A percentile compares a stretch with the other conserved stretches of the same genome.
These are phyloP conservation scores for Aspergillaceae sp. DNA, from an alignment of 2,329 filamentous ascomycete species.

Conservation along the genomic window DNA sequence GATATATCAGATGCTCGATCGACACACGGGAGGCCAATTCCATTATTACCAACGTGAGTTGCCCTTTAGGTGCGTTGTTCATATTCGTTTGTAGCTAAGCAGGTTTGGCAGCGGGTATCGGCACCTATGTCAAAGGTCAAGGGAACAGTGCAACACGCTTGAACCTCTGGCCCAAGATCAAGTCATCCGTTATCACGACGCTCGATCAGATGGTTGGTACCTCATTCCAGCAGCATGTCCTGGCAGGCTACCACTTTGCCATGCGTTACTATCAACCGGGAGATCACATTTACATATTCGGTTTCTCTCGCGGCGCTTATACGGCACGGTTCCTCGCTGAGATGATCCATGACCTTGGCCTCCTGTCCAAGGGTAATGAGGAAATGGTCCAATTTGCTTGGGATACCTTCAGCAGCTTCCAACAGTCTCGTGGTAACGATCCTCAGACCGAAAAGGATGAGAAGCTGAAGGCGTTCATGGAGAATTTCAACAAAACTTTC, in stretches of 20 bases:
- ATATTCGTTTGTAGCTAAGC: not conserved
- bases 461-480: slow-evolving; percentile 22
- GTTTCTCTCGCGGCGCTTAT: slow-evolving; percentile 47
- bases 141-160: not conserved
- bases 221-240: slow-evolving; percentile 44
- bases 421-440: slow-evolving; percentile 23
- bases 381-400: slow-evolving; percentile 48
- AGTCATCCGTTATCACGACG: slow-evolving; percentile 1
- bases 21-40: slow-evolving; percentile 1
- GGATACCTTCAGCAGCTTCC: slow-evolving; percentile 21
- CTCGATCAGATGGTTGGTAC: slow-evolving; percentile 4
- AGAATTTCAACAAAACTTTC: slow-evolving; percentile 43
- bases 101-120: not conserved
- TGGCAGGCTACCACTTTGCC: slow-evolving; percentile 46
- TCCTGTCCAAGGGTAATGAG: slow-evolving; percentile 46
- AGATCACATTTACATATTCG: slow-evolving; percentile 48
- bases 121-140: not conserved
- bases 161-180: slow-evolving; percentile 1
- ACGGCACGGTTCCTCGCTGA: slow-evolving; percentile 47
- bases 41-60: slow-evolving; percentile 3
- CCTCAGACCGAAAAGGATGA: slow-evolving; percentile 7
- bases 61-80: not conserved
- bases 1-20: slow-evolving; percentile 36
- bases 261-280: slow-evolving; percentile 47
- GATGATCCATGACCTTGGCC: slow-evolving; percentile 43